Conservation (phyloP, 805 yeast genomes). For the Nakazawaea ishiwadae region DNA sequence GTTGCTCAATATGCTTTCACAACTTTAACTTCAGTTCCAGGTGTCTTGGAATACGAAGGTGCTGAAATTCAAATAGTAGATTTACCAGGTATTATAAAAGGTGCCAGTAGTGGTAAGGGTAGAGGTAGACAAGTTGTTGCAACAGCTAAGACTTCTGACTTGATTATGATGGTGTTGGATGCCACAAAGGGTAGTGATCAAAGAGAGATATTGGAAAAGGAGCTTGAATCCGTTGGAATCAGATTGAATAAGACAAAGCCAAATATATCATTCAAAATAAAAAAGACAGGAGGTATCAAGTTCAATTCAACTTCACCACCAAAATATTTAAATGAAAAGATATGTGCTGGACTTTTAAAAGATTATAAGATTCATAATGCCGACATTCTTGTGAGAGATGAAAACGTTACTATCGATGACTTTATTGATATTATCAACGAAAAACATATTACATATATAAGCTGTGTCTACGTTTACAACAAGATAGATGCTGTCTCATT, state of each 20-base stretch:
- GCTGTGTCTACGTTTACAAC: conserved; percentile 90
- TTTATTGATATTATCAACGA: conserved; percentile 89
- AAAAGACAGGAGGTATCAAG: conserved; percentile 90
- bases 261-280: conserved; percentile 69
- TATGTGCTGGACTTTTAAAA: conserved; percentile 69
- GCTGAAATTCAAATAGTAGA: conserved; percentile 98
- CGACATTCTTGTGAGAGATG: conserved; percentile 87
- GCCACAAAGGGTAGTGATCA: conserved; percentile 94
- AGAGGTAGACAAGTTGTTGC: conserved; percentile 96
- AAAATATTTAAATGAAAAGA: conserved; percentile 72
- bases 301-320: conserved; percentile 80
- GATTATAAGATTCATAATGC: conserved; percentile 92
- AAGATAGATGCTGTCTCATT: conserved; percentile 93
- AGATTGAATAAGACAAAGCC: conserved; percentile 81
- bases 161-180: conserved; percentile 89
- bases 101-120: conserved; percentile 96
- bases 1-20: conserved; percentile 95
- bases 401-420: conserved; percentile 85
- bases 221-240: conserved; percentile 91
- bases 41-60: conserved; percentile 90
- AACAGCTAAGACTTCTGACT: conserved; percentile 91
- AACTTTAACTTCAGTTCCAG: conserved; percentile 94
- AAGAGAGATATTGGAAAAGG: conserved; percentile 78
- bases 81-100: conserved; percentile 94
- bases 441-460: conserved; percentile 80